phyloP scores from a whole-genome alignment of 805 yeast species.

The Diddensiella caesifluorescens region DNA sequence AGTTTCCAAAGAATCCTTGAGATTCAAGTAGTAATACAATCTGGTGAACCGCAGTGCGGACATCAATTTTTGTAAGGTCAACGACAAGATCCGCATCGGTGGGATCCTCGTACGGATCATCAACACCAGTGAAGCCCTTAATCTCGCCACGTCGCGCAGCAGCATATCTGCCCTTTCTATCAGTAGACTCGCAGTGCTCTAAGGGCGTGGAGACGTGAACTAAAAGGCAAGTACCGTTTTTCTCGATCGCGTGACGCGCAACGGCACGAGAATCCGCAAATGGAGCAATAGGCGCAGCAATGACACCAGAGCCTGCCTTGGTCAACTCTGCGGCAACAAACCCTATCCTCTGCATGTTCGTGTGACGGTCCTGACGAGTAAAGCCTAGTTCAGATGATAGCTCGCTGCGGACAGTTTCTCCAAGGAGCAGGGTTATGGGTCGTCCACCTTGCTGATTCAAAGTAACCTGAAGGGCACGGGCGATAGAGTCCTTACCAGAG shows the following conservation, averaged over 20 bases:
- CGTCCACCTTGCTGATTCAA: conserved; percentile 89
- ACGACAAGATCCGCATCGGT: conserved; percentile 54
- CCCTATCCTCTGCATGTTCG: conserved; percentile 44
- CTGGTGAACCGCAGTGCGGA: conserved; percentile 68
- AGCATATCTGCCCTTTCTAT: conserved; percentile 46
- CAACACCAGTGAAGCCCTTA: conserved; percentile 43
- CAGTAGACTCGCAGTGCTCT: conserved; percentile 42
- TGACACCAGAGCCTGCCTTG: conserved; percentile 89
- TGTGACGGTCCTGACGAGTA: conserved; percentile 36
- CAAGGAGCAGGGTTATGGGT: conserved; percentile 57
- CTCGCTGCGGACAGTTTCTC: conserved; percentile 38
- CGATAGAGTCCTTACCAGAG: conserved; percentile 58
- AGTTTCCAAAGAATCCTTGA: conserved; percentile 67
- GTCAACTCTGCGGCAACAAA: conserved; percentile 70
- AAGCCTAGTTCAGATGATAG: conserved; percentile 39
- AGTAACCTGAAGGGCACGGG: conserved; percentile 82
- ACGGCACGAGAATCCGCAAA: conserved; percentile 39
- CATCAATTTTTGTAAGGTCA: conserved; percentile 48
- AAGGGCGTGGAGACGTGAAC: conserved; percentile 49
- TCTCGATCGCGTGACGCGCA: conserved; percentile 42
- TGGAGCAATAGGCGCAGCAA: conserved; percentile 54
- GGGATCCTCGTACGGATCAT: conserved; percentile 44
- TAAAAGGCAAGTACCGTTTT: conserved; percentile 47
- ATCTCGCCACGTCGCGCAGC: conserved; percentile 44
- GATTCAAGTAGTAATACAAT: conserved; percentile 68